These are phyloP conservation scores for Cucumis cinereus DNA, from an alignment of 306 rosid species.

Conservation along the genomic window DNA sequence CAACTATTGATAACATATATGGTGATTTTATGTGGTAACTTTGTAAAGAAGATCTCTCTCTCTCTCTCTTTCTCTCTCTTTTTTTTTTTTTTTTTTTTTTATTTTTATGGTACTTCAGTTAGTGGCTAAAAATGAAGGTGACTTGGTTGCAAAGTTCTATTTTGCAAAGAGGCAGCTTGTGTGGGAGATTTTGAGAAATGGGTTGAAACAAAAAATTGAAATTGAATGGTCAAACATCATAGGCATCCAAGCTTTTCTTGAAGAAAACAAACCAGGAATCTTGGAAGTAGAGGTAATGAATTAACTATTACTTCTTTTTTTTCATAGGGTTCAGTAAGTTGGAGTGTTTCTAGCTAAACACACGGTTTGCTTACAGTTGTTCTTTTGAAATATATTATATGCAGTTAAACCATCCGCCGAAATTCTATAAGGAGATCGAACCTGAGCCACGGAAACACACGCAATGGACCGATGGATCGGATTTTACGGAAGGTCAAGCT, in stretches of 20 bases:
- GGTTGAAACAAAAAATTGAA: constrained; percentile 1
- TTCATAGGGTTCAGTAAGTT: neutral
- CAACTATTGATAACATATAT: neutral
- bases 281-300: neutral
- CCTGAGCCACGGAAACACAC: constrained; percentile 6
- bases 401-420: neutral
- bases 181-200: constrained; percentile 8
- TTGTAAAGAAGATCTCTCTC: neutral
- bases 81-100: neutral
- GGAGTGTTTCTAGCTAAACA: neutral
- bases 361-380: neutral
- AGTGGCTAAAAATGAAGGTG: constrained; percentile 7
- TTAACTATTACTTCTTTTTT: neutral
- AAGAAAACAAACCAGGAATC: constrained; percentile 3
- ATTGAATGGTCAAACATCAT: constrained; percentile 3
- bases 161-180: constrained; percentile 1
- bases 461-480: neutral
- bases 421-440: constrained; percentile 3
- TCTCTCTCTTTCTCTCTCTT: too few species aligned
- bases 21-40: neutral
- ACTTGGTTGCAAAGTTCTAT: constrained; percentile 1
- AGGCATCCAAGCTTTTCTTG: constrained; percentile 1
- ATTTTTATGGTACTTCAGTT: neutral
- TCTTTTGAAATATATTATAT: neutral
- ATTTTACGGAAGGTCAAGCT: constrained; percentile 2